Conservation (phyloP, 179 eudicot genomes). For the Vitellaria paradoxa region DNA sequence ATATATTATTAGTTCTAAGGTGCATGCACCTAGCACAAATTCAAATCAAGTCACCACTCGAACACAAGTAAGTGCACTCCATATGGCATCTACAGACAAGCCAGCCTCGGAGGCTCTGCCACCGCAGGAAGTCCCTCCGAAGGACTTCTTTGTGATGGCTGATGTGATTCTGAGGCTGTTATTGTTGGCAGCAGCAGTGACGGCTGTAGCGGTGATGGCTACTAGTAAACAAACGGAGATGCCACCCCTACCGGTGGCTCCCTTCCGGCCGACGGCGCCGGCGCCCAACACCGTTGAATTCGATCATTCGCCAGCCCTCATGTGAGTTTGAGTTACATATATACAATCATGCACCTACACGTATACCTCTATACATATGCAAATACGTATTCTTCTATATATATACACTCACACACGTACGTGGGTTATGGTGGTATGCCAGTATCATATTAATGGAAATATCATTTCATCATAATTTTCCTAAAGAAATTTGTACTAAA, state of each 20-base stretch:
- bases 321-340: constrained; percentile 24
- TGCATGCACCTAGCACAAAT: background rate
- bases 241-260: background rate
- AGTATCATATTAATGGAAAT: too few species aligned
- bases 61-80: background rate
- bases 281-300: constrained; percentile 27
- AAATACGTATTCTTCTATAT: too few species aligned
- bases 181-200: constrained; percentile 32
- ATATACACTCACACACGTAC: too few species aligned
- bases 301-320: constrained; percentile 47
- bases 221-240: constrained; percentile 34
- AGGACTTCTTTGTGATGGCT: constrained; percentile 14
- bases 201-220: constrained; percentile 42
- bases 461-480: too few species aligned
- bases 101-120: background rate
- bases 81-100: constrained; percentile 18
- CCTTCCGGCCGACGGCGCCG: background rate
- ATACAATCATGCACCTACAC: background rate
- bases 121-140: constrained; percentile 14
- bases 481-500: too few species aligned
- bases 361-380: too few species aligned
- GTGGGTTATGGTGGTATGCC: too few species aligned
- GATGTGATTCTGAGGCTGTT: constrained; percentile 44
- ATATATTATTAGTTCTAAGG: background rate
- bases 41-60: constrained; percentile 1